Evolutionary conservation across 2,329 filamentous ascomycete species (phyloP).

Genomic region (Elsinoe necatrix): DNA sequence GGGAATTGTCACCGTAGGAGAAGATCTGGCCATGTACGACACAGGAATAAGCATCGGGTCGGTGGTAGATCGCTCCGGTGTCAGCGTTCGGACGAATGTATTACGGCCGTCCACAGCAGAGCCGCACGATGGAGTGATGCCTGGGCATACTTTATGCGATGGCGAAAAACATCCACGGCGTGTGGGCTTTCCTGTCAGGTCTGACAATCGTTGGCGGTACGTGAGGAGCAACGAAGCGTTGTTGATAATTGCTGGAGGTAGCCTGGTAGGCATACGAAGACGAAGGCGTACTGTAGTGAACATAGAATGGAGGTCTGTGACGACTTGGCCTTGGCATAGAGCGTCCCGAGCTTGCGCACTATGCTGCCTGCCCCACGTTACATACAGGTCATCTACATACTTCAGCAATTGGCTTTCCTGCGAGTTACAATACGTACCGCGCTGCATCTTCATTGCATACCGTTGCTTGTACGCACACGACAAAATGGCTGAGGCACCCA

Average conservation of each 20-base stretch:
- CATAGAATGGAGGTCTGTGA: not conserved
- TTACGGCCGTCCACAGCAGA: conserved; percentile 6
- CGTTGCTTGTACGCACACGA: not conserved
- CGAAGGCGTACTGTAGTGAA: not conserved
- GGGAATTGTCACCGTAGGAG: conserved; percentile 3
- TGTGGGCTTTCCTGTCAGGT: no score
- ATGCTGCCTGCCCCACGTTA: conserved; percentile 12
- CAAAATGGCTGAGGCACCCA: conserved; percentile 42
- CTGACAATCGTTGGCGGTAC: no score
- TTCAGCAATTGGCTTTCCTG: not conserved
- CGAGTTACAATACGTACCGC: not conserved
- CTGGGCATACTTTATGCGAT: not conserved
- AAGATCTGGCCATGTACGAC: conserved; percentile 6
- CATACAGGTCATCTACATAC: not conserved
- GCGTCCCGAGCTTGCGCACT: conserved; percentile 1
- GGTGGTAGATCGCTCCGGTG: conserved; percentile 11
- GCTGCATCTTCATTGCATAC: not conserved
- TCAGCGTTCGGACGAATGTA: not conserved
- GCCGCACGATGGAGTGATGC: not conserved
- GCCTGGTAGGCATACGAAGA: no score
- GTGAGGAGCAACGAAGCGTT: no score
- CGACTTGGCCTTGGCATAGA: conserved; percentile 8
- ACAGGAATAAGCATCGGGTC: conserved; percentile 1
- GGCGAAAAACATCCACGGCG: no score
- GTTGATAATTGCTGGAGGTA: no score